These are phyloP conservation scores for Diplodia corticola DNA, from an alignment of 2,329 filamentous ascomycete genomes.

Conservation along the genomic window DNA sequence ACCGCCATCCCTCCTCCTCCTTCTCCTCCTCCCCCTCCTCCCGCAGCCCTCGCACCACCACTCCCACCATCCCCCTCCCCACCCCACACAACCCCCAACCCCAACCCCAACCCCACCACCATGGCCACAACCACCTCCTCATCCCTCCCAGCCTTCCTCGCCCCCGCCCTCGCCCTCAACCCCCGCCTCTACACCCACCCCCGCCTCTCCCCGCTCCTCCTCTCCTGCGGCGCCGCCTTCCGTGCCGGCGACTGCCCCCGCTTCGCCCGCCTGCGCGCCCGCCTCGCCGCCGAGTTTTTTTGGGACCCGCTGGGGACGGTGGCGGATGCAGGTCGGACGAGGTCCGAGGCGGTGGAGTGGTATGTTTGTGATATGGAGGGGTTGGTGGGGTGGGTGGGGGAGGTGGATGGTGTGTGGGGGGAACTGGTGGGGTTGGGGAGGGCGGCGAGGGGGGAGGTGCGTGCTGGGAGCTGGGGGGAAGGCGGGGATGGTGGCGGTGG, in stretches of 20 bases:
- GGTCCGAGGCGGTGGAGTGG: neutral
- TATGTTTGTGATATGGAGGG: neutral
- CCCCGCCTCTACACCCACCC: neutral
- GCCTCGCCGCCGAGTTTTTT: neutral
- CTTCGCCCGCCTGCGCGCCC: neutral
- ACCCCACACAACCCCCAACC: neutral
- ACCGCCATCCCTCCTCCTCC: neutral
- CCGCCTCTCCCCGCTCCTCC: neutral
- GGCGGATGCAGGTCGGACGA: neutral
- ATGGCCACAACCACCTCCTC: neutral
- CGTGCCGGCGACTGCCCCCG: neutral
- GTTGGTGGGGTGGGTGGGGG: neutral
- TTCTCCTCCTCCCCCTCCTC: too few relatives aligned
- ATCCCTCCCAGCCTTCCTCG: neutral
- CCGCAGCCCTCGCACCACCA: neutral
- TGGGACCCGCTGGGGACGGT: neutral
- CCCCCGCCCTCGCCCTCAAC: conserved; percentile 12
- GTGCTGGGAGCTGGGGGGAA: neutral
- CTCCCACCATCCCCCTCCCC: too few relatives aligned
- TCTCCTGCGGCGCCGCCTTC: neutral
- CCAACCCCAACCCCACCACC: neutral
- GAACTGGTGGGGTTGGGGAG: neutral
- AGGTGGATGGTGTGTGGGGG: neutral
- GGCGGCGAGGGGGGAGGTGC: neutral
- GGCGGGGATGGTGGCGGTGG: neutral